These are phyloP conservation scores for Sindora glabra DNA, from an alignment of 306 rosid species.

Conservation along the genomic window DNA sequence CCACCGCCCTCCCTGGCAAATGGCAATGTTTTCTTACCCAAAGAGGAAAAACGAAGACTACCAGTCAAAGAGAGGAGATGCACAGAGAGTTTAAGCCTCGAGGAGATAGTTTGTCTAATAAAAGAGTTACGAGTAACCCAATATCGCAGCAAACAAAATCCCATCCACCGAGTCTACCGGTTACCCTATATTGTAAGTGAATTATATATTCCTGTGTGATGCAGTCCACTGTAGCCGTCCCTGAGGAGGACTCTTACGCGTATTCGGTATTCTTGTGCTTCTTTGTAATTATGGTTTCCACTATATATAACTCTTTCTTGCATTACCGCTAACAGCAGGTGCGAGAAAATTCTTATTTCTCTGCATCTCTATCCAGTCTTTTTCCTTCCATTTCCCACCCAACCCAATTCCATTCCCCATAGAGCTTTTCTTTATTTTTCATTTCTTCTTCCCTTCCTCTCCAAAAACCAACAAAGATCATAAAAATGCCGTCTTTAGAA, in stretches of 20 bases:
- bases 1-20: too few relatives aligned
- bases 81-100: too few relatives aligned
- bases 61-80: too few relatives aligned
- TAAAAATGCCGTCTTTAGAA: slow-evolving; percentile 55
- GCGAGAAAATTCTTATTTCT: slow-evolving; percentile 36
- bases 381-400: background rate
- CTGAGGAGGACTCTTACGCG: slow-evolving; percentile 72
- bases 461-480: too few relatives aligned
- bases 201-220: too few relatives aligned
- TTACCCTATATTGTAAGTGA: too few relatives aligned
- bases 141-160: too few relatives aligned
- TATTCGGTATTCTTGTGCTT: slow-evolving; percentile 21
- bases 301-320: slow-evolving; percentile 34
- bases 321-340: slow-evolving; percentile 17
- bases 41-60: too few relatives aligned
- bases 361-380: slow-evolving; percentile 44
- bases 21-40: too few relatives aligned
- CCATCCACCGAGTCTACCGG: too few relatives aligned
- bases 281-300: slow-evolving; percentile 18
- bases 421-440: background rate
- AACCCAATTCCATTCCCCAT: background rate
- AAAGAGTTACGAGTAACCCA: too few relatives aligned
- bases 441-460: background rate
- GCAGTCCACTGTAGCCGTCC: slow-evolving; percentile 22
- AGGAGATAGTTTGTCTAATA: too few relatives aligned